phyloP scores from a whole-genome alignment of 441 rosid species.

The Hura crepitans region DNA sequence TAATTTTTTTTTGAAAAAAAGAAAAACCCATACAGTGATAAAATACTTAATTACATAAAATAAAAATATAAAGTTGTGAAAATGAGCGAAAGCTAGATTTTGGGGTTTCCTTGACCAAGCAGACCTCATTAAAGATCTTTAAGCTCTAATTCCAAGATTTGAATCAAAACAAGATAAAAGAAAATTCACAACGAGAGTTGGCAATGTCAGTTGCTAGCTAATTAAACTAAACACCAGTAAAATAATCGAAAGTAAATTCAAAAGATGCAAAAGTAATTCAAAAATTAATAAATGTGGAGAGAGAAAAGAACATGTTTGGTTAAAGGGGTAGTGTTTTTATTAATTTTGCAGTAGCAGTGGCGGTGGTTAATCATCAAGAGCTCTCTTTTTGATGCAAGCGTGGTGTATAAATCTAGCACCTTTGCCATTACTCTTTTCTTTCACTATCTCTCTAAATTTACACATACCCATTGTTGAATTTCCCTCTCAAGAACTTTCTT shows the following conservation, averaged over 20 bases:
- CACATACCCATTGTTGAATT: constrained; percentile 27
- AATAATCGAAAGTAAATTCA: constrained; percentile 4
- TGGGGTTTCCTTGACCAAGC: constrained; percentile 48
- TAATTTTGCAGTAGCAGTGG: constrained; percentile 52
- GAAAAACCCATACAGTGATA: neutral
- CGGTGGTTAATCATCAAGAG: constrained; percentile 90
- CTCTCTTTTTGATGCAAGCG: constrained; percentile 96
- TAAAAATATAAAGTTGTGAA: constrained; percentile 10
- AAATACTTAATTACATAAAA: neutral
- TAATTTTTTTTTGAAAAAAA: neutral
- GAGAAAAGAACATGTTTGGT: neutral
- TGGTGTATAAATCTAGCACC: constrained; percentile 84
- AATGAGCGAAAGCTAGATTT: constrained; percentile 32
- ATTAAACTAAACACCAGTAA: neutral
- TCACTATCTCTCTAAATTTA: constrained; percentile 20
- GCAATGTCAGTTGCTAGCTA: constrained; percentile 70
- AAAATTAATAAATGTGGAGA: constrained; percentile 7
- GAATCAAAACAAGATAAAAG: constrained; percentile 31
- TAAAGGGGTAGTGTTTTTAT: constrained; percentile 6
- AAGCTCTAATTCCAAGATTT: constrained; percentile 44
- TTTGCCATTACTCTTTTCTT: constrained; percentile 31
- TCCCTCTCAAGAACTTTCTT: constrained; percentile 19
- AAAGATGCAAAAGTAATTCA: constrained; percentile 1
- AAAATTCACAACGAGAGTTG: constrained; percentile 47
- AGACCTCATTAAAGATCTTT: constrained; percentile 33